Percentiles rank a stretch among this genome's conserved stretches.
phyloP scores from a whole-genome alignment of 148 eudicot species.

The Arbutus unedo region DNA sequence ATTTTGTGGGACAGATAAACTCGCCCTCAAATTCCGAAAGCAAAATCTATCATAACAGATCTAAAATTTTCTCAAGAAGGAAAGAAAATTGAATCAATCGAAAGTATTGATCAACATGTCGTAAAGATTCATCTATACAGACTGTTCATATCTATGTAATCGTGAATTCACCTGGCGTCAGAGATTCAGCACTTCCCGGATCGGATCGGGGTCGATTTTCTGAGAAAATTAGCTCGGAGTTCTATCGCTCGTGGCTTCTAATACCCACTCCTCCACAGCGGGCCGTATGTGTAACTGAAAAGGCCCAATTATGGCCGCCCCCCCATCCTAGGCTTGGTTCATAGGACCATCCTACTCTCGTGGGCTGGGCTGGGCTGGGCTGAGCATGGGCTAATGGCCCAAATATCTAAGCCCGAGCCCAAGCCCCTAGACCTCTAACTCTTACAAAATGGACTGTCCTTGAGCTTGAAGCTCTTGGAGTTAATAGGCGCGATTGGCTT shows the following conservation, averaged over 20 bases:
- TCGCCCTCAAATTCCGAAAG: background rate
- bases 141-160: background rate
- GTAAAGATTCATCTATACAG: background rate
- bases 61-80: background rate
- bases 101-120: background rate
- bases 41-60: constrained; percentile 2
- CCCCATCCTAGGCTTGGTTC: too few relatives aligned
- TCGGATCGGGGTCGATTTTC: constrained; percentile 9
- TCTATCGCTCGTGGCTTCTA: background rate
- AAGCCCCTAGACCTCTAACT: too few relatives aligned
- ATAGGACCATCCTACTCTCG: too few relatives aligned
- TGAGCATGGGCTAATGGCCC: too few relatives aligned
- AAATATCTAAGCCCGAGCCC: too few relatives aligned
- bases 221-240: background rate
- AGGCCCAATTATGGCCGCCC: too few relatives aligned
- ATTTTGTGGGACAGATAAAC: background rate
- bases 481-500: too few relatives aligned
- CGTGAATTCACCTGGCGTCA: background rate
- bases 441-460: too few relatives aligned
- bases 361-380: too few relatives aligned
- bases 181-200: background rate
- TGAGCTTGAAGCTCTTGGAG: too few relatives aligned
- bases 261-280: background rate
- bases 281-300: background rate
- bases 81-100: background rate